A percentile compares a stretch with the other conserved stretches of the same genome.
Evolutionary conservation across 306 rosid genomes (phyloP).

Genomic region (Sicyos baderoa): DNA sequence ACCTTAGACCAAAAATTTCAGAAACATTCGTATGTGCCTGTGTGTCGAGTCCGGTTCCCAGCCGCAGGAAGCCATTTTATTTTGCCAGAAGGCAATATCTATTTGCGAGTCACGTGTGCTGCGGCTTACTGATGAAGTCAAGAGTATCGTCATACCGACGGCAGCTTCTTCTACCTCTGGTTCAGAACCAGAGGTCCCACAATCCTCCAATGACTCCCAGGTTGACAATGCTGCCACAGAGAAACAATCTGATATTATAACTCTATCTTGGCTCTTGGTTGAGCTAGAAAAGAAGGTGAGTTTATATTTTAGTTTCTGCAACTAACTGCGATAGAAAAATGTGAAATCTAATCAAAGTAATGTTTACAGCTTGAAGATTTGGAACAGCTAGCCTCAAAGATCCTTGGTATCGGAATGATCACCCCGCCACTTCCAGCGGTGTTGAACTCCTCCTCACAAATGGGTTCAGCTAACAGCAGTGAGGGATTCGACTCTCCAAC

Average conservation of each 20-base stretch:
- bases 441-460: conserved; percentile 50
- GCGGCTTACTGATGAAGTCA: conserved; percentile 57
- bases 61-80: conserved; percentile 72
- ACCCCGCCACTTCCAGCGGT: conserved; percentile 37
- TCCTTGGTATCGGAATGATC: conserved; percentile 34
- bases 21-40: conserved; percentile 83
- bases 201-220: conserved; percentile 23
- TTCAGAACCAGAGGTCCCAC: conserved; percentile 31
- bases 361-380: conserved; percentile 88
- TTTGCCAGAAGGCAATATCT: conserved; percentile 70
- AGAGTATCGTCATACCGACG: conserved; percentile 35
- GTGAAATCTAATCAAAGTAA: background rate
- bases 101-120: conserved; percentile 60
- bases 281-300: conserved; percentile 90
- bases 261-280: conserved; percentile 58
- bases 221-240: conserved; percentile 34
- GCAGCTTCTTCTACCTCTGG: conserved; percentile 36
- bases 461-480: conserved; percentile 46
- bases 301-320: background rate
- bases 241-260: conserved; percentile 72
- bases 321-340: background rate
- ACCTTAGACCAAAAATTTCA: conserved; percentile 46
- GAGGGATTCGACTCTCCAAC: conserved; percentile 82
- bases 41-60: conserved; percentile 70
- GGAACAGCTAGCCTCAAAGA: conserved; percentile 56